A percentile compares a stretch with the other conserved stretches of the same genome.
These are phyloP conservation scores for Pelargonium nanum DNA, from an alignment of 345 rosid genomes.

Conservation along the genomic window DNA sequence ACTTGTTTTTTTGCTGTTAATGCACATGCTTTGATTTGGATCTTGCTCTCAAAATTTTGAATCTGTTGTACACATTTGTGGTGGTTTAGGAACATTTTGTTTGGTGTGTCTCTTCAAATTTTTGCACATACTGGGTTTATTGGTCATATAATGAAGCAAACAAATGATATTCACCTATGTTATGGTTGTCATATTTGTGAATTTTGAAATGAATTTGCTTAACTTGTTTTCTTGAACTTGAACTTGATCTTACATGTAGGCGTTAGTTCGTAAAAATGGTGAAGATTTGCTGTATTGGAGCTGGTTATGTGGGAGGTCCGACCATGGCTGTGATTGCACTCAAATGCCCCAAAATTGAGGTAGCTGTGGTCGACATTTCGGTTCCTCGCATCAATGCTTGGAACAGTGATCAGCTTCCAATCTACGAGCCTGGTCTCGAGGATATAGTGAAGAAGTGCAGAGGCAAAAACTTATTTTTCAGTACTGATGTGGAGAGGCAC, in stretches of 20 bases:
- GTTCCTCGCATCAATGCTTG: slow-evolving; percentile 53
- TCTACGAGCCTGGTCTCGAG: slow-evolving; percentile 63
- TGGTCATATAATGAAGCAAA: no score
- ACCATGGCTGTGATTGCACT: slow-evolving; percentile 70
- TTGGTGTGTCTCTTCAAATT: no score
- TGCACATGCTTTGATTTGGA: no score
- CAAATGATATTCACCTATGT: background rate
- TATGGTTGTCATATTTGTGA: background rate
- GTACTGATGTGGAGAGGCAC: slow-evolving; percentile 62
- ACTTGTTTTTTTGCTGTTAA: background rate
- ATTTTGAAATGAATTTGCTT: no score
- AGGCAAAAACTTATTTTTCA: slow-evolving; percentile 67
- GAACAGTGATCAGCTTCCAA: slow-evolving; percentile 60
- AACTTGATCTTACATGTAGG: background rate
- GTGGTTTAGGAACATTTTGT: no score
- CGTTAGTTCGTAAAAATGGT: slow-evolving; percentile 27
- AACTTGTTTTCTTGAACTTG: background rate
- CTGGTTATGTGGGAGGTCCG: slow-evolving; percentile 68
- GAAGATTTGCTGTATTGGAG: slow-evolving; percentile 71
- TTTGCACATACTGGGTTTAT: no score
- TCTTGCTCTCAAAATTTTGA: background rate
- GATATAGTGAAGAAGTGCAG: slow-evolving; percentile 60
- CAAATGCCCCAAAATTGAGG: slow-evolving; percentile 55
- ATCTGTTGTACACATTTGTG: background rate
- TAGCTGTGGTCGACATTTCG: slow-evolving; percentile 61